phyloP scores from a whole-genome alignment of 2,329 filamentous ascomycete species.

The Paraphoma chrysanthemicola region DNA sequence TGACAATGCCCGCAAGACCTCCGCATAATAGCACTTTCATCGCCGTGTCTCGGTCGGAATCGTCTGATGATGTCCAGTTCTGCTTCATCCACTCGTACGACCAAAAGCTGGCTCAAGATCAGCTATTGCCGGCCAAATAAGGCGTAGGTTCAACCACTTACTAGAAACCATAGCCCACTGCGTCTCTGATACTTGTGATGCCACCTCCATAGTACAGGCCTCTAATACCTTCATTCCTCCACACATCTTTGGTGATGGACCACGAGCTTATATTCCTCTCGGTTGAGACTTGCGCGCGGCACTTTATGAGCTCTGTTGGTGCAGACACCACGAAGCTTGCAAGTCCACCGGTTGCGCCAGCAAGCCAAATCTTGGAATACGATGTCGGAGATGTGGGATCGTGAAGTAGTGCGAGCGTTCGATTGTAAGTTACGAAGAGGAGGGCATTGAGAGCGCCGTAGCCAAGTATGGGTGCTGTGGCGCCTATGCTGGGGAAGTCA shows the following conservation, averaged over 20 bases:
- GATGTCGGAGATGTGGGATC: constrained; percentile 45
- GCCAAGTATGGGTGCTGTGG: constrained; percentile 83
- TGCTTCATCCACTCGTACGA: constrained; percentile 80
- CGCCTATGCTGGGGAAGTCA: constrained; percentile 58
- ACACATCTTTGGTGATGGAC: constrained; percentile 68
- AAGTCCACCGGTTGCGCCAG: constrained; percentile 81
- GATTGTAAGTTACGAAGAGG: constrained; percentile 90
- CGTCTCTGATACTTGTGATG: constrained; percentile 83
- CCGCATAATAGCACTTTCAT: constrained; percentile 79
- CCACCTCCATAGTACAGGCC: constrained; percentile 83
- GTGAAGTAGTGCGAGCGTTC: constrained; percentile 70
- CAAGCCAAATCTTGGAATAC: constrained; percentile 75
- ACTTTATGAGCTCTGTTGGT: constrained; percentile 91
- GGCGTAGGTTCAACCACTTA: constrained; percentile 45
- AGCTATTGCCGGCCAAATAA: neutral
- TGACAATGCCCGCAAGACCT: constrained; percentile 83
- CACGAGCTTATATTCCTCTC: constrained; percentile 59
- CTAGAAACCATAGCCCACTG: constrained; percentile 96
- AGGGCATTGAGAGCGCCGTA: constrained; percentile 92
- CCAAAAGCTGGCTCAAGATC: constrained; percentile 69
- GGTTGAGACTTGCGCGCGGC: constrained; percentile 74
- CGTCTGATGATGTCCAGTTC: constrained; percentile 55
- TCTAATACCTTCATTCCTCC: constrained; percentile 64
- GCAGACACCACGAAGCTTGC: constrained; percentile 86
- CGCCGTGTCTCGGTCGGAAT: constrained; percentile 59